phyloP scores from a whole-genome alignment of 1,284 basidiomycete species.

The Prillingera fragicola region DNA sequence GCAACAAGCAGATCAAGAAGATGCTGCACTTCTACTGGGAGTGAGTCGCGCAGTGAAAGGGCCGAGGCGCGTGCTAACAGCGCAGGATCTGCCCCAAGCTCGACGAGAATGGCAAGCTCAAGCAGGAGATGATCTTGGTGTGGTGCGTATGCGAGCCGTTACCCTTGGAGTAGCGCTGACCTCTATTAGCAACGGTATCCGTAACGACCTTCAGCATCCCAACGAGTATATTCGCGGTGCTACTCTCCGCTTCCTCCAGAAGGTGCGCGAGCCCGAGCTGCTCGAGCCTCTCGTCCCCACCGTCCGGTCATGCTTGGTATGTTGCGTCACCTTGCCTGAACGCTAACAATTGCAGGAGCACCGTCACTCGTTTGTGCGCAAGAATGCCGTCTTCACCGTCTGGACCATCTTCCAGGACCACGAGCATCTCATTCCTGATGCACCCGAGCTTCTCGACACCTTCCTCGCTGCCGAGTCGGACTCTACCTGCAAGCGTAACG shows the following conservation, averaged over 20 bases:
- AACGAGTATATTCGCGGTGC: slow-evolving; percentile 99
- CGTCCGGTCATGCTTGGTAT: slow-evolving; percentile 75
- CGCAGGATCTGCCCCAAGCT: slow-evolving; percentile 84
- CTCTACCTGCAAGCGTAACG: slow-evolving; percentile 94
- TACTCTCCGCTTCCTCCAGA: slow-evolving; percentile 92
- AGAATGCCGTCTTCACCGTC: slow-evolving; percentile 96
- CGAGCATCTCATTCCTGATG: slow-evolving; percentile 93
- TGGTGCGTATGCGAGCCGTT: slow-evolving; percentile 59
- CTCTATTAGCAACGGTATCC: slow-evolving; percentile 76
- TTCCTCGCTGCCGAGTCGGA: slow-evolving; percentile 97
- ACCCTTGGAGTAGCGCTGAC: slow-evolving; percentile 4
- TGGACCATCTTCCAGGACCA: slow-evolving; percentile 92
- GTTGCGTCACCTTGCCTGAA: no score
- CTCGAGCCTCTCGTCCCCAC: slow-evolving; percentile 94
- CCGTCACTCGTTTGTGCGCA: slow-evolving; percentile 95
- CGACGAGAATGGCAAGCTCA: slow-evolving; percentile 93
- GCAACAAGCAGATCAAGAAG: slow-evolving; percentile 97
- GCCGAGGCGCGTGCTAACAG: not conserved
- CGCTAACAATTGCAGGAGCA: slow-evolving; percentile 81
- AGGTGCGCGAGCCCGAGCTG: slow-evolving; percentile 88
- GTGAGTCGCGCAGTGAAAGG: slow-evolving; percentile 27
- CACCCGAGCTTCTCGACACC: slow-evolving; percentile 91
- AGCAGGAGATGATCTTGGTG: slow-evolving; percentile 99
- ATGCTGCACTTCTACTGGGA: slow-evolving; percentile 99
- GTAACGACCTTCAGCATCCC: slow-evolving; percentile 98